Evolutionary conservation across 495 filamentous ascomycete species (phyloP).

Genomic region (Hyaloscypha finlandica): DNA sequence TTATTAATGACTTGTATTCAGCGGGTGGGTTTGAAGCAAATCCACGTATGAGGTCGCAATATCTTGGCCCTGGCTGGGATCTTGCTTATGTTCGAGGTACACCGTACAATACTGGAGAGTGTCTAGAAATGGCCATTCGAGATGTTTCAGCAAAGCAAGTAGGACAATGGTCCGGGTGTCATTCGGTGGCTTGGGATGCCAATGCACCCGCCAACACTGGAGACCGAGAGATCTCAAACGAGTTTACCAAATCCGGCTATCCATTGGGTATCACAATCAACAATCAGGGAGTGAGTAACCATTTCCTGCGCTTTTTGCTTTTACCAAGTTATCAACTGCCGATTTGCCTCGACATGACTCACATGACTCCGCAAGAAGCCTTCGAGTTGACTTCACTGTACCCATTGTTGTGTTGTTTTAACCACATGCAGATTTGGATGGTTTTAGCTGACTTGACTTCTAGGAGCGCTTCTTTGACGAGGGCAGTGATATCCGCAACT

Average conservation of each 20-base stretch:
- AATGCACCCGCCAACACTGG: conserved; percentile 52
- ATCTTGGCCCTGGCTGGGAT: conserved; percentile 64
- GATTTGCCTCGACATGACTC: too few relatives aligned
- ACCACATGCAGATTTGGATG: too few relatives aligned
- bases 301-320: too few relatives aligned
- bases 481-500: conserved; percentile 62
- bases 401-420: too few relatives aligned
- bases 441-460: not conserved
- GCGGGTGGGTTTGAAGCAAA: conserved; percentile 65
- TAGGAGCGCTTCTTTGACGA: conserved; percentile 61
- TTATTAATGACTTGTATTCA: not conserved
- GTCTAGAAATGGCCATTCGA: conserved; percentile 49
- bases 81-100: conserved; percentile 60
- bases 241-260: conserved; percentile 68
- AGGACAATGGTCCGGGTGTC: conserved; percentile 64
- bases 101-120: conserved; percentile 60
- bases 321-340: too few relatives aligned
- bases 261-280: conserved; percentile 67
- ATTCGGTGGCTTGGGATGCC: conserved; percentile 63
- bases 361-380: too few relatives aligned
- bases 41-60: conserved; percentile 53
- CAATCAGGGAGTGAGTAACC: conserved; percentile 38
- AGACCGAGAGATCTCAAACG: conserved; percentile 56
- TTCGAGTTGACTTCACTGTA: too few relatives aligned
- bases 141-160: conserved; percentile 48